Base-by-base conservation (phyloP, 1,139 yeast species). In the Meyerozyma athensensis region DNA sequence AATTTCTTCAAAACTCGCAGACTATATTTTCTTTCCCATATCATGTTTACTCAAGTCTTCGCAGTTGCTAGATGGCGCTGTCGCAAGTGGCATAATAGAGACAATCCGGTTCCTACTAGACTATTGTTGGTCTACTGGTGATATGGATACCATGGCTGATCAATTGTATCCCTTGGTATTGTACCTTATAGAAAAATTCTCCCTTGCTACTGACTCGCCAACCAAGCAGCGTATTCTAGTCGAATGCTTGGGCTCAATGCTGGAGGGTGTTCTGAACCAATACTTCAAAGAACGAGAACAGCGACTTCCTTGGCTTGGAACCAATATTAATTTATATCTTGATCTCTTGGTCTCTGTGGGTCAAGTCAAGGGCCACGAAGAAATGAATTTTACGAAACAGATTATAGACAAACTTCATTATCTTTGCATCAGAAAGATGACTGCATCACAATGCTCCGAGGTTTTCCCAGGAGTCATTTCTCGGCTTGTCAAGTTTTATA, bases 21-120 rank as follows among this genome's bases (percentile, higher is more conserved):
- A 81, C 46, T 79, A 80, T 43, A 65, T 81, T 2, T 80, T 79
- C 52, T 72, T 77, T 19, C 87, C 89, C 0, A 46, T 81, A 2
- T 68, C 79, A 1, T 68, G 69, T 40, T 51, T 81, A 2, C 54
- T 81, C 26, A 72, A 73, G 43, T 63, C 61, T 22, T 60, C 66
- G 2, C 56, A 61, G 16, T 37, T 42, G 7, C 24, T 36, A 7
- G 35, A 31, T 4, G 31, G 3, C 10, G 4, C 35, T 4, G 36
- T 37, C 17, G 37, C 43, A n/a, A 35, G 35, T 14, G 34, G 36
- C 19, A 38, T 43, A n/a, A 39, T 48, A 10, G 35, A 41, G 16
- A 36, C 44, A 10, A 31, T 48, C 18, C 39, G 40, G 13, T 53
- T 63, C 9, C 49, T 81, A 17, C 53, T 76, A 7, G 44, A 52